These are phyloP conservation scores for Nitzschia sp. DNA, from an alignment of 108 stramenopile species.

Conservation along the genomic window DNA sequence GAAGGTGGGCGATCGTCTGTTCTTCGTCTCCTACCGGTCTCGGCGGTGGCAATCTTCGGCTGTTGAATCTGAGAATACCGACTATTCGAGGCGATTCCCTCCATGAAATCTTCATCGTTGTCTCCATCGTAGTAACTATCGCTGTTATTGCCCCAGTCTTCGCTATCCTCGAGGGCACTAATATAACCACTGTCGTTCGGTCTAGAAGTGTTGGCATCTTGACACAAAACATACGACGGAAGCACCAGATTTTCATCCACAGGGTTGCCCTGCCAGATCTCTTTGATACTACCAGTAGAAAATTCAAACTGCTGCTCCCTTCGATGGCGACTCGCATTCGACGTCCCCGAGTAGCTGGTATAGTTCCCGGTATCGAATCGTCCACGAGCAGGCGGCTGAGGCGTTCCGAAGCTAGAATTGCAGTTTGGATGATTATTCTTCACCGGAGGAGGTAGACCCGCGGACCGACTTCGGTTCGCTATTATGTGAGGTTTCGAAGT, in stretches of 20 bases:
- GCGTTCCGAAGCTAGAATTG: not conserved
- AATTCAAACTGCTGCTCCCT: constrained; percentile 18
- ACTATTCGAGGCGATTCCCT: not conserved
- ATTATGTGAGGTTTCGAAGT: constrained; percentile 1
- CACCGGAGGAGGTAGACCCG: constrained; percentile 14
- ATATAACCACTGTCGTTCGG: constrained; percentile 12
- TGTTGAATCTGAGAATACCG: not conserved
- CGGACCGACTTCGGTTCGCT: not conserved
- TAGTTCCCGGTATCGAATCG: constrained; percentile 12
- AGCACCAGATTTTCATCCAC: not conserved
- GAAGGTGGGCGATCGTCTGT: not conserved
- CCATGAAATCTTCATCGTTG: not conserved
- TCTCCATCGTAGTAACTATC: constrained; percentile 14
- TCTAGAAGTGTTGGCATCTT: not conserved
- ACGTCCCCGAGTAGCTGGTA: constrained; percentile 6
- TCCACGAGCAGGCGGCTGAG: constrained; percentile 5
- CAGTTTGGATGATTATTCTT: not conserved
- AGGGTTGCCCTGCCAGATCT: constrained; percentile 7
- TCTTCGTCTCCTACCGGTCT: not conserved
- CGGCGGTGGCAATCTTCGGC: constrained; percentile 1
- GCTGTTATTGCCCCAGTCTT: not conserved
- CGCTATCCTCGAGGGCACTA: constrained; percentile 14
- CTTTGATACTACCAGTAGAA: constrained; percentile 4
- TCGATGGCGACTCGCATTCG: constrained; percentile 22
- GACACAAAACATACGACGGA: constrained; percentile 12